Conservation (phyloP, 192 early-diverging fungal species). For the Rhizophagus prolifer region DNA sequence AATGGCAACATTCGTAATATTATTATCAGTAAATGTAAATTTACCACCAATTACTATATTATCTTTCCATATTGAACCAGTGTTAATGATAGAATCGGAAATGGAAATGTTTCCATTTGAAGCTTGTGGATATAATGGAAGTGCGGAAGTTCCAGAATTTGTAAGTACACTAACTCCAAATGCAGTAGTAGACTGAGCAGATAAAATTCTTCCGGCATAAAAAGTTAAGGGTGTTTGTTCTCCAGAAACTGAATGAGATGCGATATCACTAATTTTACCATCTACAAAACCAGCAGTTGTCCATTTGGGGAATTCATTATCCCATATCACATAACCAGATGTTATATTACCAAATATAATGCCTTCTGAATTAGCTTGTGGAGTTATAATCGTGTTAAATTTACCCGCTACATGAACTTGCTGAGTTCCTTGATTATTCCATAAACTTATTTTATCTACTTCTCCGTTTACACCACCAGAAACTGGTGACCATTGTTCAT, state of each 20-base stretch:
- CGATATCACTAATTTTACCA: not conserved
- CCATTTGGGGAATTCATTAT: constrained; percentile 1
- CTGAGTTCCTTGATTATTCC: not conserved
- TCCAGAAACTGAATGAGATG: not conserved
- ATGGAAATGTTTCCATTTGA: not conserved
- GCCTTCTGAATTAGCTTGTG: not conserved
- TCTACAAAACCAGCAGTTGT: not conserved
- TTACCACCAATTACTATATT: constrained; percentile 53
- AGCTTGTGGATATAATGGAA: constrained; percentile 12
- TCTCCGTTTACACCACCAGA: constrained; percentile 31
- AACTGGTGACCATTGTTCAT: constrained; percentile 5
- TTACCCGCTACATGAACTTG: constrained; percentile 29
- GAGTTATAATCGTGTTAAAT: constrained; percentile 22
- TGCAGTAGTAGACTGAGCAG: not conserved
- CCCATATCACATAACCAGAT: constrained; percentile 21
- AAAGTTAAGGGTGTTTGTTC: not conserved
- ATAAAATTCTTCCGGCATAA: not conserved
- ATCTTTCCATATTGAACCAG: constrained; percentile 56
- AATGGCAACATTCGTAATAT: constrained; percentile 46
- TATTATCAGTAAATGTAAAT: constrained; percentile 44
- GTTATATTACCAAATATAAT: constrained; percentile 13
- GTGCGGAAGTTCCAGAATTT: constrained; percentile 14
- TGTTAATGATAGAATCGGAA: constrained; percentile 40
- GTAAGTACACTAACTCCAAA: constrained; percentile 30
- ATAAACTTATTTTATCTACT: constrained; percentile 4